Evolutionary conservation across 495 filamentous ascomycete genomes (phyloP), one percentile per base, ranked within the genome.

Genomic region (Annulohypoxylon nitens): DNA sequence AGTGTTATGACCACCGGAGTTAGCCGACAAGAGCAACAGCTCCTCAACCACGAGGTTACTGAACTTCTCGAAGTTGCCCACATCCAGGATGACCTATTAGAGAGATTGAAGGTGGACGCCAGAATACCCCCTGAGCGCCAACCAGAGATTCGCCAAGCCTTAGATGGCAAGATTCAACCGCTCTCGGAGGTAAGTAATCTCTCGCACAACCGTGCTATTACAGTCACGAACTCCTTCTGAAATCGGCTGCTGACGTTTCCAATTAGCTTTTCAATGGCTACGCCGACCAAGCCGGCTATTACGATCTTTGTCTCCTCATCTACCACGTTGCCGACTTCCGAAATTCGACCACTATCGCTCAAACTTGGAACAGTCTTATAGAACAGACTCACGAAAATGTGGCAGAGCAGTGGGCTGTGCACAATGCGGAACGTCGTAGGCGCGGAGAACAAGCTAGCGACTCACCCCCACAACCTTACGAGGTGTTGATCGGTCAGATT

Each of bases 21-120:
- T 71, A 86, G 89, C 63, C 87, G 93, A 30, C 92, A 93, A 73
- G 84, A 88, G 45, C 90, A 93, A 64, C 93, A 96, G 75, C 83
- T 91, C 26, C 85, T 98, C 30, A 85, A 93, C 36, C 91, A 95
- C 66, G 90, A 94, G 60, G 89, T 97, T 23, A 90, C 91, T 7
- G 94, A 94, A 72, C 86, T 97, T 9, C 88, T 99, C 30, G 97
- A 98, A 72, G 88, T 98, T 33, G 95, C 95, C 18, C 95, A 94
- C 73, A 93, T 99, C 69, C 96, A 99, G 80, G 93, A 97, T 75
- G 96, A 98, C 72, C 79, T 98, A 30, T 83, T 98, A 53, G 92
- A 95, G 81, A 86, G 92, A 47, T 78, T 99, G 48, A 91, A 87
- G 78, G 86, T 86, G 39, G 95, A 98, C 73, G 65, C 78, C 4